Conservation (phyloP, 768 basidiomycete species). For the Boletus tomentosulus region DNA sequence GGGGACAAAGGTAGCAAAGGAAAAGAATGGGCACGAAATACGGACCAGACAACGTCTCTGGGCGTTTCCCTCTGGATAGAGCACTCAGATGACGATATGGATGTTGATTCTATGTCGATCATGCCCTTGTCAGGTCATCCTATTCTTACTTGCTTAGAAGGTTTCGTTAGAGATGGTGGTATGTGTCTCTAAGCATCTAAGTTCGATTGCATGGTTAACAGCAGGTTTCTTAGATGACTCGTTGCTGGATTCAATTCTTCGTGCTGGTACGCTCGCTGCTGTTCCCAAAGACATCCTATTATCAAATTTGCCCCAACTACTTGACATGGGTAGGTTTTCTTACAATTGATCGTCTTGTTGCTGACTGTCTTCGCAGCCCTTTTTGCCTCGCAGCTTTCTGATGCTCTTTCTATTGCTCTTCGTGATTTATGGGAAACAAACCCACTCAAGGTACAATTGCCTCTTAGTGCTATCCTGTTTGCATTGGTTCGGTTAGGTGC, state of each 20-base stretch:
- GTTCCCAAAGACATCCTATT: constrained; percentile 29
- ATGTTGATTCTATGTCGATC: constrained; percentile 12
- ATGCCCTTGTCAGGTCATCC: constrained; percentile 19
- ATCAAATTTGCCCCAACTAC: constrained; percentile 38
- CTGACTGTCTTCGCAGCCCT: constrained; percentile 15
- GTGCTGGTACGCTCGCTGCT: constrained; percentile 37
- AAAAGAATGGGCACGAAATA: constrained; percentile 25
- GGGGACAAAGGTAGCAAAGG: constrained; percentile 34
- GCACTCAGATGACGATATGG: constrained; percentile 18
- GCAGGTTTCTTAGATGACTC: constrained; percentile 33
- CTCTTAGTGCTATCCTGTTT: constrained; percentile 33
- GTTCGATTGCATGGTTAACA: neutral
- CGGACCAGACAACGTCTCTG: constrained; percentile 13
- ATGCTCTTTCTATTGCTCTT: constrained; percentile 33
- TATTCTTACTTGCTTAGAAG: constrained; percentile 31
- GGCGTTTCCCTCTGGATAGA: constrained; percentile 33
- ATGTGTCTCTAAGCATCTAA: constrained; percentile 8
- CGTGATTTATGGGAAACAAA: constrained; percentile 30
- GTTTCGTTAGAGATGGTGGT: constrained; percentile 33
- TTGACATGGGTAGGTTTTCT: constrained; percentile 35
- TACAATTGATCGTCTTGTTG: neutral
- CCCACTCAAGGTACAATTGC: constrained; percentile 24
- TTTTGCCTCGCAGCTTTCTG: constrained; percentile 24
- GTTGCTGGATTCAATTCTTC: constrained; percentile 38
- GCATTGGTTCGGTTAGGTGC: constrained; percentile 46